phyloP scores from a whole-genome alignment of 164 flowering plant genomes.

The Sextonia rubra region DNA sequence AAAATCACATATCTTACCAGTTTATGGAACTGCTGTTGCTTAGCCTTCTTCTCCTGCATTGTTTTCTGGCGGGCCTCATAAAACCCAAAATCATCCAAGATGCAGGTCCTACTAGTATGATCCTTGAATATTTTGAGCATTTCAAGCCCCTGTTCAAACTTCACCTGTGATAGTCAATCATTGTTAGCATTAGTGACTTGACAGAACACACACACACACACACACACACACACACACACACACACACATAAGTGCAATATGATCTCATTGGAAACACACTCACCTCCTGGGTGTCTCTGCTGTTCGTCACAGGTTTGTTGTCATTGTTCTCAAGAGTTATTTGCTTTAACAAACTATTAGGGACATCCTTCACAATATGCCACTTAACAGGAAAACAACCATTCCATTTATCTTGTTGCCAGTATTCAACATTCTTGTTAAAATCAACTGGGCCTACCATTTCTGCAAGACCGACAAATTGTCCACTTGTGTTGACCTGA shows the following conservation, averaged over 20 bases:
- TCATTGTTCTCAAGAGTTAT: conserved; percentile 91
- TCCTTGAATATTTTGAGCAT: conserved; percentile 66
- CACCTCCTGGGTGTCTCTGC: conserved; percentile 98
- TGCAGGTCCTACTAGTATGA: conserved; percentile 51
- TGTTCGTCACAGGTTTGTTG: conserved; percentile 93
- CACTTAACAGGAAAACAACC: conserved; percentile 93
- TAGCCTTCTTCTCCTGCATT: conserved; percentile 68
- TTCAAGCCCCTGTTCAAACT: conserved; percentile 70
- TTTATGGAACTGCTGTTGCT: conserved; percentile 40
- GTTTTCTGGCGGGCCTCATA: conserved; percentile 67
- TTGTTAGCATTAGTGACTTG: neutral
- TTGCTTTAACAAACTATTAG: conserved; percentile 82
- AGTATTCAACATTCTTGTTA: conserved; percentile 78
- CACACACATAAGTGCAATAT: neutral
- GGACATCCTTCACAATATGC: conserved; percentile 93
- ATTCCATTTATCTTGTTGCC: conserved; percentile 98
- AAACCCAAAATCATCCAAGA: conserved; percentile 67
- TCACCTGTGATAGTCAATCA: conserved; percentile 40
- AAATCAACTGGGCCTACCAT: conserved; percentile 95
- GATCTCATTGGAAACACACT: neutral
- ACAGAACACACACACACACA: neutral
- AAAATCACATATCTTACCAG: conserved; percentile 21
- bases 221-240: too few relatives aligned
- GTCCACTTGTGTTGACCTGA: conserved; percentile 97
- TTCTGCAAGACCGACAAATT: conserved; percentile 95